Conservation (phyloP, 208 protist species). For the Leptomonas pyrrhocoris region DNA sequence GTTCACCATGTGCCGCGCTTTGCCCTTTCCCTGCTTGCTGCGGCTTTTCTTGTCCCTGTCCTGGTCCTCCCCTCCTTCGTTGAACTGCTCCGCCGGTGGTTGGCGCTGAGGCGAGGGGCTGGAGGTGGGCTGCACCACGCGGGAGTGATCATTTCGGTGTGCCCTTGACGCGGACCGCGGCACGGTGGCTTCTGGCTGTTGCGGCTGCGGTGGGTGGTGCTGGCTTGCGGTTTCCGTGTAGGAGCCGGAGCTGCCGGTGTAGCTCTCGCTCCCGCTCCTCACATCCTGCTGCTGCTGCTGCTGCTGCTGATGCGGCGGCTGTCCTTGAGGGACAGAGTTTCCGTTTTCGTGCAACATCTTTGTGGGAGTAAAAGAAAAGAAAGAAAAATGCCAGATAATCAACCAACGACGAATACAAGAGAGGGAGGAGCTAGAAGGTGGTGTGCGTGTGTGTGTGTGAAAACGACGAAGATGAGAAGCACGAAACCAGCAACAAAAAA, state of each 20-base stretch:
- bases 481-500: too few relatives aligned
- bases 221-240: slow-evolving; percentile 19
- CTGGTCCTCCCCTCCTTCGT: background rate
- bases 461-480: too few relatives aligned
- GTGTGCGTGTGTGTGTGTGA: too few relatives aligned
- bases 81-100: background rate
- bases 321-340: slow-evolving; percentile 24
- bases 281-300: background rate
- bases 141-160: background rate
- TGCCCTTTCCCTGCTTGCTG: slow-evolving; percentile 8
- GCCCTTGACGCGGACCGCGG: slow-evolving; percentile 8
- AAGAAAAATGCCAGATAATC: too few relatives aligned
- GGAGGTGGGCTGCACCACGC: background rate
- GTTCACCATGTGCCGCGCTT: slow-evolving; percentile 16
- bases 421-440: background rate
- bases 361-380: too few relatives aligned
- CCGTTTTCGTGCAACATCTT: slow-evolving; percentile 10
- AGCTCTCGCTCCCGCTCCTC: slow-evolving; percentile 31
- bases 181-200: background rate
- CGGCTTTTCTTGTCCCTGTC: slow-evolving; percentile 13
- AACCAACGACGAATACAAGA: background rate
- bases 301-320: too few relatives aligned
- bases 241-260: slow-evolving; percentile 22
- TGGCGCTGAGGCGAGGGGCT: background rate
- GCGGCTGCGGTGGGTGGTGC: slow-evolving; percentile 15